Conservation (phyloP, 163 green algal genomes). For the Volvox carteri region DNA sequence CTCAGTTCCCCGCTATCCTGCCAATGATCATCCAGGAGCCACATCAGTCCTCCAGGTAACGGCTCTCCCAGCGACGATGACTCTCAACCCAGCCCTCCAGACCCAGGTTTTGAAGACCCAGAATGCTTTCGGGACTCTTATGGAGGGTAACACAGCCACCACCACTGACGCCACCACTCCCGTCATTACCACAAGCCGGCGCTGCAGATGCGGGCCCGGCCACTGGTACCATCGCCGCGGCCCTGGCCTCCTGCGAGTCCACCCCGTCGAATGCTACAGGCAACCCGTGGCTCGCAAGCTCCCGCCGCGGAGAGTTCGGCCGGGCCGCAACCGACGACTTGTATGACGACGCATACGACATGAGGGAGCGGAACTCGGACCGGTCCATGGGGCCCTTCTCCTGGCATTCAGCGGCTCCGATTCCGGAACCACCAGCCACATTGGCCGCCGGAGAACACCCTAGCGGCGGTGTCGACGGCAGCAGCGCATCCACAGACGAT, state of each 20-base stretch:
- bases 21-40: no score
- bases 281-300: not conserved
- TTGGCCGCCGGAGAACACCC: not conserved
- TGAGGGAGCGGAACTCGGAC: not conserved
- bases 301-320: not conserved
- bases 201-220: not conserved
- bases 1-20: no score
- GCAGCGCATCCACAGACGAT: conserved; percentile 5
- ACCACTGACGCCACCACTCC: not conserved
- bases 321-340: not conserved
- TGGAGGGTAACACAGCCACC: not conserved
- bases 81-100: conserved; percentile 35
- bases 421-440: not conserved
- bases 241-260: not conserved
- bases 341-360: conserved; percentile 10
- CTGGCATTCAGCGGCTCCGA: not conserved
- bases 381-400: not conserved
- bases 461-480: conserved; percentile 24
- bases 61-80: conserved; percentile 20
- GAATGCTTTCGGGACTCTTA: conserved; percentile 42
- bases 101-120: conserved; percentile 38
- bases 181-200: not conserved
- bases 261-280: not conserved
- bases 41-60: conserved; percentile 1
- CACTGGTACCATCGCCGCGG: not conserved